Evolutionary conservation across 805 yeast genomes (phyloP), one percentile per base, ranked within the genome.

Genomic region (Metschnikowia continentalis): DNA sequence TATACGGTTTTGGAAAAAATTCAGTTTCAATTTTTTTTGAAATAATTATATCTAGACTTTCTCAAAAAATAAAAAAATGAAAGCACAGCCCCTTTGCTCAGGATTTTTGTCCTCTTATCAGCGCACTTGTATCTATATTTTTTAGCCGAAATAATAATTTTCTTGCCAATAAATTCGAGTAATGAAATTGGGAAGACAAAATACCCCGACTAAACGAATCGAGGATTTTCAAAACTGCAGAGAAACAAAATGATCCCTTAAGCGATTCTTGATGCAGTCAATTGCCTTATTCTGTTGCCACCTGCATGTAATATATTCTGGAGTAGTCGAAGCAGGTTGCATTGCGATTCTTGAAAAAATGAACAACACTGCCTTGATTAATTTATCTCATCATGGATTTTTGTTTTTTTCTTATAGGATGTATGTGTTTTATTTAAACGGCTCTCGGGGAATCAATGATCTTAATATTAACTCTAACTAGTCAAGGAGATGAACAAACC

Each of bases 371-470:
- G 23, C 14, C n/a, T 42, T 17, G 14, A 8, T 14, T 42, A 2
- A 32, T 33, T 10, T 22, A 35, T 33, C 19, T 22, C 32, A 42
- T 2, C 13, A 57, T 57, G 61, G 59, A 56, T 42, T 57, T 55
- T 39, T 57, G 61, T 32, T 57, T 57, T 39, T 52, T 57, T 32
- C 48, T 57, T 14, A 51, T 57, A 22, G 61, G 61, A 23, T 57
- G 61, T 57, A 57, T 50, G 61, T 56, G 36, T 8, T 26, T 30
- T 19, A 13, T n/a, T 0, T 37, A n/a, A 13, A 10, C 2, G 14
- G 17, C 2, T 26, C 20, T 17, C 5, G 32, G n/a, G 17, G 2
- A 20, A 10, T 15, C 14, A 8, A 17, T 3, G 11, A 15, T 14
- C 13, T 5, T 11, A 40, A 8, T 46, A 50, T 59, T 55, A 48